phyloP scores from a whole-genome alignment of 148 eudicot genomes.

The Cornus kousa region DNA sequence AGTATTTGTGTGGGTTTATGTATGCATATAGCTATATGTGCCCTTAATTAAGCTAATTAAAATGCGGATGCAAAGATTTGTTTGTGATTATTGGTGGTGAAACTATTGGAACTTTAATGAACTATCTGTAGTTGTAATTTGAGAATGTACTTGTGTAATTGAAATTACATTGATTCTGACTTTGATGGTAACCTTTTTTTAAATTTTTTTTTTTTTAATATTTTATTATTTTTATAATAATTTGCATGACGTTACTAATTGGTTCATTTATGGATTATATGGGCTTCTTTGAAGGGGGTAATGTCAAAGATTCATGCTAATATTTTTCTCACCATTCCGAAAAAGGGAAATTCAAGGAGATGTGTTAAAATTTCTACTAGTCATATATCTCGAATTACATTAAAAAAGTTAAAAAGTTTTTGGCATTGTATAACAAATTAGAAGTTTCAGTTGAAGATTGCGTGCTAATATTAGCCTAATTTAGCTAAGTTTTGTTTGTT shows the following conservation, averaged over 20 bases:
- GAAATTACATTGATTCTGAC: too few relatives aligned
- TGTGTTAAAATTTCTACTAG: not conserved
- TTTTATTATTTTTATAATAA: too few relatives aligned
- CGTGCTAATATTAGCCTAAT: not conserved
- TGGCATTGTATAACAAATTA: not conserved
- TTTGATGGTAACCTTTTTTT: not conserved
- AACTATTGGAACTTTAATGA: not conserved
- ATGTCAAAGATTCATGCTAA: too few relatives aligned
- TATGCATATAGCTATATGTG: too few relatives aligned
- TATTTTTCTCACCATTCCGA: not conserved
- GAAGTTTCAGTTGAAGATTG: not conserved
- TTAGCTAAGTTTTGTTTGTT: too few relatives aligned
- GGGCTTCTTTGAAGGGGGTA: not conserved
- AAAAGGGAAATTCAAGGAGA: not conserved
- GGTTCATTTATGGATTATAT: too few relatives aligned
- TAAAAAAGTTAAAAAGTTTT: too few relatives aligned
- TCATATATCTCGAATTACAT: not conserved
- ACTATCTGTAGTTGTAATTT: not conserved
- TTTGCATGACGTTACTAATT: not conserved
- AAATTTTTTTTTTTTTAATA: too few relatives aligned
- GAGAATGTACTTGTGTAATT: not conserved
- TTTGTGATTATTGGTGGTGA: not conserved
- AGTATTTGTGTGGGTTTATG: too few relatives aligned
- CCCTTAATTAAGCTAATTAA: too few relatives aligned
- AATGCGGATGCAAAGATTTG: too few relatives aligned